These are phyloP conservation scores for Gossypium longicalyx DNA, from an alignment of 345 rosid species.

Conservation along the genomic window DNA sequence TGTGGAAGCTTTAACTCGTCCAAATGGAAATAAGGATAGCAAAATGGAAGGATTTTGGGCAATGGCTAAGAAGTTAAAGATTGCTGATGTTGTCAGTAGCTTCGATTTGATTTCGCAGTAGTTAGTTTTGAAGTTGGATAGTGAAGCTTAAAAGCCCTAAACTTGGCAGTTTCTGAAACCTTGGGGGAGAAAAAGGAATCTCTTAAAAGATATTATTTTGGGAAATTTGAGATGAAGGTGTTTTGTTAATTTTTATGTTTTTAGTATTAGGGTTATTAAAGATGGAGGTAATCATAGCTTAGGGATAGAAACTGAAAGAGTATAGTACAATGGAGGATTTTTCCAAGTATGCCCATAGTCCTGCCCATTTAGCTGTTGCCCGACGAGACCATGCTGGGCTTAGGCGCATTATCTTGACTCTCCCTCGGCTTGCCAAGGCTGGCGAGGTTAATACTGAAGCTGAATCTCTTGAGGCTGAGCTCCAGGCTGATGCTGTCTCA, in stretches of 20 bases:
- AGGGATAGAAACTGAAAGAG: conserved; percentile 15
- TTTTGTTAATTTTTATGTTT: background rate
- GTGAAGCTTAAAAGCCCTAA: conserved; percentile 15
- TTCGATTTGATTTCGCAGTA: background rate
- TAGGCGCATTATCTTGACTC: conserved; percentile 44
- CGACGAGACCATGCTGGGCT: conserved; percentile 68
- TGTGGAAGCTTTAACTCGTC: conserved; percentile 26
- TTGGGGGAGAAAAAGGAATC: conserved; percentile 2
- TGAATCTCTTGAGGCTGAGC: conserved; percentile 72
- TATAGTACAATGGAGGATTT: conserved; percentile 60
- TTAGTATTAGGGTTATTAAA: conserved; percentile 6
- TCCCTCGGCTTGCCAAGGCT: conserved; percentile 76
- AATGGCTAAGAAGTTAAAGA: conserved; percentile 15
- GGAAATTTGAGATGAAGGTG: conserved; percentile 12
- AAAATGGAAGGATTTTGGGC: conserved; percentile 15
- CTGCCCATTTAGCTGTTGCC: conserved; percentile 83
- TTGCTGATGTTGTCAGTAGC: conserved; percentile 7
- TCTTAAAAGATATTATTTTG: conserved; percentile 3
- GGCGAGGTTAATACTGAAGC: conserved; percentile 79
- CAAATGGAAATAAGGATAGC: conserved; percentile 22
- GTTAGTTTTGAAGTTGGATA: conserved; percentile 8
- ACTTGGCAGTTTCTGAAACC: conserved; percentile 9
- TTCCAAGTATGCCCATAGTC: conserved; percentile 71
- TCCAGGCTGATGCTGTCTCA: conserved; percentile 67
- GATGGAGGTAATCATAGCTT: conserved; percentile 30